Evolutionary conservation across 2,329 filamentous ascomycete species (phyloP), one percentile per base, ranked within the genome.

Genomic region (Xylaria sp.): DNA sequence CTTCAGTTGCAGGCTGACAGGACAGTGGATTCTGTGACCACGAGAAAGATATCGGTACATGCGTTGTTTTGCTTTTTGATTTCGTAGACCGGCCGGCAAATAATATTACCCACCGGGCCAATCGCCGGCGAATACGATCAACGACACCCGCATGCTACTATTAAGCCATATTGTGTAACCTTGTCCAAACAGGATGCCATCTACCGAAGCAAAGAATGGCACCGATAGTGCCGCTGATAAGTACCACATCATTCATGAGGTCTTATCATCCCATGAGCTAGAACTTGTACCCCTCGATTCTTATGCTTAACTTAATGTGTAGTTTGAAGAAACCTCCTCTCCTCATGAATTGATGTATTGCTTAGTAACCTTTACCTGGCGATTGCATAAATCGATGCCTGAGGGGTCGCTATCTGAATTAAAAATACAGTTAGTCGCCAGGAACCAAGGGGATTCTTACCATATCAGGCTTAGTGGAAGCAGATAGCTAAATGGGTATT

Each of bases 61-160:
- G 56, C 56, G 44, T 23, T 40, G 1, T 44, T 54, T 51, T 58
- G 40, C n/a, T 40, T 26, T 23, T 44, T 6, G n/a, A 33, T 10
- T 54, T 59, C n/a, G 54, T 65, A 65, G 65, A 46, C 65, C 67
- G 67, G 67, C 67, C 67, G 67, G 67, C 67, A 70, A 70, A 67
- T 70, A 9, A 67, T 57, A 53, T 42, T 28, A 44, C 23, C 15
- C 42, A 53, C 59, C 23, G 33, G 33, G 42, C 33, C 51, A 65
- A 59, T 46, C n/a, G 9, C 40, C 33, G 20, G 36, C 40, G 36
- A 51, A 26, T 53, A 42, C 46, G 49, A 67, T 65, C 60, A 61
- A 53, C 46, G 28, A 56, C 42, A 40, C 26, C 49, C 57, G 20
- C 64, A 61, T 46, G 15, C 59, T 13, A 59, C 46, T 59, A 53